These are phyloP conservation scores for Oidiodendron maius DNA, from an alignment of 495 filamentous ascomycete genomes.

Conservation along the genomic window DNA sequence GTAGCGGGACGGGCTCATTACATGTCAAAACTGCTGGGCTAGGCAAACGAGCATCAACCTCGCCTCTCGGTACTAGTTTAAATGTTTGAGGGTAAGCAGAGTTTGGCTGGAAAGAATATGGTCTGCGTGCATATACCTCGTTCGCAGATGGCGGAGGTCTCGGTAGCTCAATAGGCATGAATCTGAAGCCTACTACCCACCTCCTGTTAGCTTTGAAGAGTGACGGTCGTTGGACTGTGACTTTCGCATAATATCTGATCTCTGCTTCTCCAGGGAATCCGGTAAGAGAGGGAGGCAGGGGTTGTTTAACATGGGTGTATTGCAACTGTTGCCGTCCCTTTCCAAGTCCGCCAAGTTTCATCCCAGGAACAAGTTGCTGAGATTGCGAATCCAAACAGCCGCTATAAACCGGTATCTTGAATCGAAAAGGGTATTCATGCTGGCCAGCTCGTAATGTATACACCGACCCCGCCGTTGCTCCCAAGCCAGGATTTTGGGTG, in stretches of 20 bases:
- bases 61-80: conserved; percentile 41
- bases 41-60: conserved; percentile 77
- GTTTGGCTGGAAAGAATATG: conserved; percentile 62
- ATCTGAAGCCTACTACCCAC: conserved; percentile 57
- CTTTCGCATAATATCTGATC: conserved; percentile 90
- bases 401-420: conserved; percentile 95
- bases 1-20: conserved; percentile 75
- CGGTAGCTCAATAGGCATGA: conserved; percentile 89
- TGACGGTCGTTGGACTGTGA: conserved; percentile 73
- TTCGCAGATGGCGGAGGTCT: conserved; percentile 57
- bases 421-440: conserved; percentile 85
- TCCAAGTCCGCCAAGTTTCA: conserved; percentile 21
- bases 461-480: conserved; percentile 57
- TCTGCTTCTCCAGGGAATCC: conserved; percentile 79
- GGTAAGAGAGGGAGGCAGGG: conserved; percentile 79
- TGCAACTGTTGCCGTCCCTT: conserved; percentile 37
- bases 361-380: conserved; percentile 32
- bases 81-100: conserved; percentile 54
- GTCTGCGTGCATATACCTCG: conserved; percentile 78
- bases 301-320: conserved; percentile 71
- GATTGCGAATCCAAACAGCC: conserved; percentile 53
- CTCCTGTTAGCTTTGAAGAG: conserved; percentile 85
- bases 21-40: conserved; percentile 87
- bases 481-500: not conserved
- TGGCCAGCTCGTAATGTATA: conserved; percentile 68